Evolutionary conservation across 2,329 filamentous ascomycete species (phyloP).

Genomic region (Penicillium sp.): DNA sequence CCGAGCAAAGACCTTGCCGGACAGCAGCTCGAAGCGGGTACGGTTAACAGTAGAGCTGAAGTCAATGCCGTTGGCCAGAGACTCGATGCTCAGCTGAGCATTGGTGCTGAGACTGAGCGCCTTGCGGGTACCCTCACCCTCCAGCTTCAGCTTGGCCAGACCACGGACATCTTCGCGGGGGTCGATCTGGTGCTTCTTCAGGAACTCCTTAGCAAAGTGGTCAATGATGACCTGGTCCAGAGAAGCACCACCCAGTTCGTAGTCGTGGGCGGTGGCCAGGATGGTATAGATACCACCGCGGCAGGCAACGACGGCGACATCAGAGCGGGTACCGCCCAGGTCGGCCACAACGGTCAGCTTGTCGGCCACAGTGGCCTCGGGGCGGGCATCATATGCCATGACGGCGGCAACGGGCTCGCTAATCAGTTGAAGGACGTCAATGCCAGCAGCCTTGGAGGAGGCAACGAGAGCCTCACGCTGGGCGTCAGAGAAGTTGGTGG

Average conservation of each 20-base stretch:
- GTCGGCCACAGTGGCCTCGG: conserved; percentile 74
- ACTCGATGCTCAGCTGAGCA: conserved; percentile 91
- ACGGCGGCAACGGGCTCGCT: conserved; percentile 87
- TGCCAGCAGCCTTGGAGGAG: conserved; percentile 76
- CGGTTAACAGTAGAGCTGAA: conserved; percentile 92
- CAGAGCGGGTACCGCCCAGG: conserved; percentile 87
- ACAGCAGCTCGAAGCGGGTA: conserved; percentile 87
- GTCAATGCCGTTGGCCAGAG: conserved; percentile 84
- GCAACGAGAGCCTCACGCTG: conserved; percentile 81
- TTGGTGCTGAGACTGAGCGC: conserved; percentile 85
- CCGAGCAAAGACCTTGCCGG: conserved; percentile 81
- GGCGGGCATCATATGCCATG: conserved; percentile 87
- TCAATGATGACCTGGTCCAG: conserved; percentile 92
- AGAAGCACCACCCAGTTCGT: conserved; percentile 83
- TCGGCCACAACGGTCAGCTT: conserved; percentile 92
- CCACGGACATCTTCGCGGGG: conserved; percentile 79
- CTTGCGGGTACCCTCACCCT: conserved; percentile 91
- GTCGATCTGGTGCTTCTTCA: conserved; percentile 93
- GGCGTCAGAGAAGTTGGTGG: conserved; percentile 87
- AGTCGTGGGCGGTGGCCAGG: conserved; percentile 91
- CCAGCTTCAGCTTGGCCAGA: conserved; percentile 88
- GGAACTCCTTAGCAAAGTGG: conserved; percentile 97
- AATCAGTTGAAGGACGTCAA: conserved; percentile 93
- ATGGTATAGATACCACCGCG: conserved; percentile 96
- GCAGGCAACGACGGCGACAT: conserved; percentile 87